These are phyloP conservation scores for Liriodendron chinense DNA, from an alignment of 164 flowering plant genomes.

Conservation along the genomic window DNA sequence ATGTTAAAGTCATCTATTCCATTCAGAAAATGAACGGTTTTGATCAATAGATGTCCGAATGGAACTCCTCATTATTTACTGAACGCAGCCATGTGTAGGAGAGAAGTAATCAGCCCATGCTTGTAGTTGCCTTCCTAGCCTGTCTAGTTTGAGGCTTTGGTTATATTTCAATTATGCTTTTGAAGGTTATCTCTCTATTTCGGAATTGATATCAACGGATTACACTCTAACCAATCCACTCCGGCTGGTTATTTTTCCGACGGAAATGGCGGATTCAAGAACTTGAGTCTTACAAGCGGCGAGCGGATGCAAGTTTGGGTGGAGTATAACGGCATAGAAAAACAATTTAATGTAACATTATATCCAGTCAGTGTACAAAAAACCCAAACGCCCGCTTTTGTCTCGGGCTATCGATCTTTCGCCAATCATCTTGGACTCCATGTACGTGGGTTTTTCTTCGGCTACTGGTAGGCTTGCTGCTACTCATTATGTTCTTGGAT, in stretches of 20 bases:
- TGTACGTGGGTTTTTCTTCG: slow-evolving; percentile 68
- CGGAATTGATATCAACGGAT: slow-evolving; percentile 47
- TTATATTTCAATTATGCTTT: background rate
- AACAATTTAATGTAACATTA: slow-evolving; percentile 5
- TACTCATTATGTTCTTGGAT: slow-evolving; percentile 55
- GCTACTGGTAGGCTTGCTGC: slow-evolving; percentile 44
- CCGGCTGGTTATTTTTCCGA: slow-evolving; percentile 10
- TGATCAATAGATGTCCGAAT: no score
- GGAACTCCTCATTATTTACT: no score
- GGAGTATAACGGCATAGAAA: background rate
- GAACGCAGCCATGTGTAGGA: no score
- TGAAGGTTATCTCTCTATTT: background rate
- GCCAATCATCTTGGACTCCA: slow-evolving; percentile 18
- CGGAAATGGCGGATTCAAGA: background rate
- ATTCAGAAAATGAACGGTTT: no score
- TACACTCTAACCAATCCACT: slow-evolving; percentile 29
- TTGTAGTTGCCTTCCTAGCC: no score
- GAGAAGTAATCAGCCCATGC: no score
- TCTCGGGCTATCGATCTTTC: slow-evolving; percentile 14
- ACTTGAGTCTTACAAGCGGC: background rate
- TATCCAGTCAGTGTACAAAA: slow-evolving; percentile 19
- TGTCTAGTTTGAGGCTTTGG: no score
- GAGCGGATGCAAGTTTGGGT: background rate
- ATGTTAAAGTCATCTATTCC: no score
- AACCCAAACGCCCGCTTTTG: slow-evolving; percentile 15